These are phyloP conservation scores for Caloboletus inedulis DNA, from an alignment of 1,284 basidiomycete species.

Conservation along the genomic window DNA sequence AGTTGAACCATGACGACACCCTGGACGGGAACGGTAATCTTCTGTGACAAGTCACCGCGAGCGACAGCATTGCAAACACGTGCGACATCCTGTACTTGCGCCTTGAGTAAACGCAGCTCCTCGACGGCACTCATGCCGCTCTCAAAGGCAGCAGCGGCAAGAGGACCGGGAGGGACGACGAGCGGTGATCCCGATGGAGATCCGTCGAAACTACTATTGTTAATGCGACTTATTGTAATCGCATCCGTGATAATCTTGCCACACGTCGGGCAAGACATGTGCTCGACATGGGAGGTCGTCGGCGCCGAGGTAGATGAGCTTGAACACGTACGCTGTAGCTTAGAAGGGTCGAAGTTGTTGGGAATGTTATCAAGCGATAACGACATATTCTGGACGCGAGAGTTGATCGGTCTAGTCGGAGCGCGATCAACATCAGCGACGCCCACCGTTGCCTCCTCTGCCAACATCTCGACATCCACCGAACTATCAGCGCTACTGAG, in stretches of 20 bases:
- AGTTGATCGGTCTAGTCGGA: constrained; percentile 26
- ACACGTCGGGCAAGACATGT: constrained; percentile 48
- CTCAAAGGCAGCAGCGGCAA: constrained; percentile 57
- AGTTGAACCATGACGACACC: constrained; percentile 97
- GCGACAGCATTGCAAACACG: constrained; percentile 97
- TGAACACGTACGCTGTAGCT: constrained; percentile 22
- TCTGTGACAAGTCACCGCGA: constrained; percentile 89
- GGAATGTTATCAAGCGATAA: constrained; percentile 44
- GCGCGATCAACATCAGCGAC: constrained; percentile 24
- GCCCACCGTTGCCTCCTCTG: constrained; percentile 31
- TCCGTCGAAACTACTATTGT: constrained; percentile 29
- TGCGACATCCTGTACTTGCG: constrained; percentile 82
- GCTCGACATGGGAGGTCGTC: constrained; percentile 39
- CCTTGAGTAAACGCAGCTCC: constrained; percentile 75
- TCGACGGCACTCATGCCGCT: constrained; percentile 66
- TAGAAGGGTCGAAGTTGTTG: constrained; percentile 36
- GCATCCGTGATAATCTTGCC: constrained; percentile 43
- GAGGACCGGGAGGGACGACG: constrained; percentile 54
- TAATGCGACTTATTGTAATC: constrained; percentile 35
- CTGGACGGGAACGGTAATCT: constrained; percentile 95
- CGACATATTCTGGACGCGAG: constrained; percentile 36
- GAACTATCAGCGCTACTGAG: constrained; percentile 8
- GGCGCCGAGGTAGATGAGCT: constrained; percentile 41
- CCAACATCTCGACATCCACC: constrained; percentile 31
- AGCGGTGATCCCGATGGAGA: constrained; percentile 45